These are phyloP conservation scores for Wickerhamiella azymoides DNA, from an alignment of 805 yeast species.

Conservation along the genomic window DNA sequence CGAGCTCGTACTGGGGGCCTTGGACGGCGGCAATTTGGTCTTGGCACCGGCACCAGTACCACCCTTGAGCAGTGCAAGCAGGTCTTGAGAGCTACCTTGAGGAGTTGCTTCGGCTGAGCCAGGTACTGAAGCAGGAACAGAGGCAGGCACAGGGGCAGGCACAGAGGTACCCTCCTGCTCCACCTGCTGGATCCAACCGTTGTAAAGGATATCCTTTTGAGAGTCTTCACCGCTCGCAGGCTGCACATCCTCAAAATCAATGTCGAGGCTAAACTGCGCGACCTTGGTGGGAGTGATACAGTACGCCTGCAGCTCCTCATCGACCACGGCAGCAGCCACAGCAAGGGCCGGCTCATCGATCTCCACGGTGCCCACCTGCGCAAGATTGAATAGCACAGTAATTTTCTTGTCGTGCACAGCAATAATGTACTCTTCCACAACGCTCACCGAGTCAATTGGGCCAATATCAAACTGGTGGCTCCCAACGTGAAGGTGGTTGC, in stretches of 20 bases:
- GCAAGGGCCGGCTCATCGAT: slow-evolving; percentile 1
- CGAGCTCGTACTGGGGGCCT: not conserved
- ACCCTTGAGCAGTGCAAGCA: not conserved
- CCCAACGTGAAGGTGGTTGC: slow-evolving; percentile 4
- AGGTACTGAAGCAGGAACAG: not conserved
- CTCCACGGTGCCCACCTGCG: not conserved
- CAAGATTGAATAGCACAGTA: not conserved
- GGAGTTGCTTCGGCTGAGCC: not conserved
- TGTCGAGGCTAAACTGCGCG: not conserved
- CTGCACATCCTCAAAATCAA: not conserved
- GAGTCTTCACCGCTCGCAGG: not conserved
- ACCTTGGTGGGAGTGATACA: slow-evolving; percentile 1
- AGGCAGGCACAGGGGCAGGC: not conserved
- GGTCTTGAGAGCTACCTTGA: not conserved
- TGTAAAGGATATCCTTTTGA: not conserved
- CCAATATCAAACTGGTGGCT: not conserved
- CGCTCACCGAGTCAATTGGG: not conserved
- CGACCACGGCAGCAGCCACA: not conserved
- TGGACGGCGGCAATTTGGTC: not conserved
- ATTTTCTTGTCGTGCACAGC: not conserved
- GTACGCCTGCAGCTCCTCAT: slow-evolving; percentile 2
- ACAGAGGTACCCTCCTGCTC: not conserved
- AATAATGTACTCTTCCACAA: not conserved
- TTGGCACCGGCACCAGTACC: too few relatives aligned
- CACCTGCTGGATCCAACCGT: not conserved